Conservation (phyloP, 768 basidiomycete genomes). For the Udeniomyces megalosporus region DNA sequence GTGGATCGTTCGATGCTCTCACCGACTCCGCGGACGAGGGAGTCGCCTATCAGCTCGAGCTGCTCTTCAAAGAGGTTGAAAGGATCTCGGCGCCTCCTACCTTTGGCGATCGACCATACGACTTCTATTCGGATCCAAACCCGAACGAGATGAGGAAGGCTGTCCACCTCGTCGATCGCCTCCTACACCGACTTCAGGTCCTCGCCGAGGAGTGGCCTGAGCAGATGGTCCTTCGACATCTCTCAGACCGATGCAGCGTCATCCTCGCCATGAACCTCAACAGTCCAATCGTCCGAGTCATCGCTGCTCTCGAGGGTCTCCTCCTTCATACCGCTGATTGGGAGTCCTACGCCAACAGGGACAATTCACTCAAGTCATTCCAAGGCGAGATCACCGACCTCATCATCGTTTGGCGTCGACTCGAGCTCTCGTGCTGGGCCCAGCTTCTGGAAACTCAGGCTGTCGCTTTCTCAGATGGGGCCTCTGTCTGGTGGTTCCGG, state of each 20-base stretch:
- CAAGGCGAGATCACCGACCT: constrained; percentile 50
- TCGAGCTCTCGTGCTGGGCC: constrained; percentile 81
- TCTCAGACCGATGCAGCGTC: constrained; percentile 51
- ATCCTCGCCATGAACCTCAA: constrained; percentile 46
- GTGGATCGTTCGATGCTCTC: constrained; percentile 5
- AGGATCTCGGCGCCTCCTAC: neutral
- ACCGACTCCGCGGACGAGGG: constrained; percentile 6
- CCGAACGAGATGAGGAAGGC: constrained; percentile 52
- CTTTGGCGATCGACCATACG: constrained; percentile 31
- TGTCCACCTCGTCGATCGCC: constrained; percentile 36
- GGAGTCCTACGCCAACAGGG: constrained; percentile 89
- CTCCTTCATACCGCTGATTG: constrained; percentile 80
- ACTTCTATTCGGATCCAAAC: constrained; percentile 74
- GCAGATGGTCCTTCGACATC: constrained; percentile 86
- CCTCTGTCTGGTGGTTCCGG: constrained; percentile 67
- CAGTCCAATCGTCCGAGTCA: constrained; percentile 62
- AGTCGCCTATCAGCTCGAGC: constrained; percentile 8
- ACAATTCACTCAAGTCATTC: constrained; percentile 56
- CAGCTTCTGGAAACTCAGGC: constrained; percentile 57
- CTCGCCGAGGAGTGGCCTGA: constrained; percentile 81
- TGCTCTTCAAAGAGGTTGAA: neutral
- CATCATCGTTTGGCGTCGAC: constrained; percentile 75
- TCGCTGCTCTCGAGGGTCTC: constrained; percentile 70
- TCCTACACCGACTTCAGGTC: constrained; percentile 40
- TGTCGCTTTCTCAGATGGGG: constrained; percentile 31